Evolutionary conservation across 2,329 filamentous ascomycete species (phyloP).

Genomic region (Pestalotiopsis sp.): DNA sequence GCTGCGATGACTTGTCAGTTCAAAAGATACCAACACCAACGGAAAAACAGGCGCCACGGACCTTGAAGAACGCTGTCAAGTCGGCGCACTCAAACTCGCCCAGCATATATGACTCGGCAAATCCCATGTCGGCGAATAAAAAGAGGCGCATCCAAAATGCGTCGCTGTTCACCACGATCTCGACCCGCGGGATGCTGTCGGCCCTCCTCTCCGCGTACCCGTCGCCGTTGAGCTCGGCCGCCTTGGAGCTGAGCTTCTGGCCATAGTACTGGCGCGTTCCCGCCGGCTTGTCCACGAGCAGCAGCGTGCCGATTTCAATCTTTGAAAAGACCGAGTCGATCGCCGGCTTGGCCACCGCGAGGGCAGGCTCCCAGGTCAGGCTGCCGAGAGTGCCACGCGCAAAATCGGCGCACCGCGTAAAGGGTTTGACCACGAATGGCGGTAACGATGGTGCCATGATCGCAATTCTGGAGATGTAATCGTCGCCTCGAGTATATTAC

Average conservation of each 20-base stretch:
- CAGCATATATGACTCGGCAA: conserved; percentile 73
- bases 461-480: background rate
- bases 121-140: conserved; percentile 74
- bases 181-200: conserved; percentile 41
- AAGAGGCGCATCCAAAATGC: conserved; percentile 67
- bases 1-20: conserved; percentile 39
- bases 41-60: conserved; percentile 28
- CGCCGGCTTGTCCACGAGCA: conserved; percentile 47
- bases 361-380: conserved; percentile 46
- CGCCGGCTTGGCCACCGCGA: conserved; percentile 45
- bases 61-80: conserved; percentile 67
- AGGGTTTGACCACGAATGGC: conserved; percentile 35
- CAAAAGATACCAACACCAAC: background rate
- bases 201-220: conserved; percentile 34
- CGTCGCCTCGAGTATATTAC: background rate
- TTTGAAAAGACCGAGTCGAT: conserved; percentile 45
- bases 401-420: conserved; percentile 39
- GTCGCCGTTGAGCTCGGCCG: conserved; percentile 34
- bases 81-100: conserved; percentile 68
- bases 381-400: conserved; percentile 43
- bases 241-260: conserved; percentile 40
- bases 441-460: conserved; percentile 37
- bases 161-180: conserved; percentile 63
- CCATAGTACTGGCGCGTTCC: conserved; percentile 44
- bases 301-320: conserved; percentile 48